Base-by-base conservation (phyloP, 108 stramenopile species). In the Pelagomonas calceolata region DNA sequence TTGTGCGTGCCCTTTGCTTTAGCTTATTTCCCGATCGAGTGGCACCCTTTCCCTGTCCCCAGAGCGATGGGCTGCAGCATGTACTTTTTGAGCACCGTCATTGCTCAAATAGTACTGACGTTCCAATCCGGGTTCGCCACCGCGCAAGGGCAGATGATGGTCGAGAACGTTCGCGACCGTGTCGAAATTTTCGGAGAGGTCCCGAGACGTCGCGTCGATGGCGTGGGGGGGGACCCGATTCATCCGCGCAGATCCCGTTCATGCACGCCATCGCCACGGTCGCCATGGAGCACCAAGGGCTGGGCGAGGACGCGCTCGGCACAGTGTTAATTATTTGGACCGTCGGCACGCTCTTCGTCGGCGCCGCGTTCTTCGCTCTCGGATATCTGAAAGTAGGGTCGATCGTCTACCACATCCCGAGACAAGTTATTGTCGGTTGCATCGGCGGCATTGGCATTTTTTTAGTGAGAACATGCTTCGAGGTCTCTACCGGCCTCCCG, bases 391-490 rank as follows among this genome's bases (percentile, higher is more conserved):
- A 87, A 65, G 34, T 91, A 66, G 92, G 92, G 17, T 66, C 79
- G 10, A 70, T 91, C 4, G 78, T 90, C 9, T 88, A 91, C 72
- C 91, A 81, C 72, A 89, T 94, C 73, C 92, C 92, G 30, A 79
- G 68, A 4, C 92, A 91, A 64, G 90, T 91, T 18, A 66, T 91
- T 43, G 80, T 89, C 36, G 92, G 90, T 17, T 90, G 86, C 66
- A 91, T 94, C 73, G 87, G 88, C 34, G 92, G 92, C 12, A 89
- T 93, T 71, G 92, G 92, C n/a, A 66, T 79, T 0, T 85, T 82
- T 36, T 78, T 93, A 31, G 80, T 81, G 43, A 82, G 72, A n/a
- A 91, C 90, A 0, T 85, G 75, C 16, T 69, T 93, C 15, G 89
- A 91, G 77, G 87, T 91, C 0, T 86, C 90, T 68, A 80, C 32